phyloP scores from a whole-genome alignment of 805 yeast genomes.

The Pichia gijzeniarum region DNA sequence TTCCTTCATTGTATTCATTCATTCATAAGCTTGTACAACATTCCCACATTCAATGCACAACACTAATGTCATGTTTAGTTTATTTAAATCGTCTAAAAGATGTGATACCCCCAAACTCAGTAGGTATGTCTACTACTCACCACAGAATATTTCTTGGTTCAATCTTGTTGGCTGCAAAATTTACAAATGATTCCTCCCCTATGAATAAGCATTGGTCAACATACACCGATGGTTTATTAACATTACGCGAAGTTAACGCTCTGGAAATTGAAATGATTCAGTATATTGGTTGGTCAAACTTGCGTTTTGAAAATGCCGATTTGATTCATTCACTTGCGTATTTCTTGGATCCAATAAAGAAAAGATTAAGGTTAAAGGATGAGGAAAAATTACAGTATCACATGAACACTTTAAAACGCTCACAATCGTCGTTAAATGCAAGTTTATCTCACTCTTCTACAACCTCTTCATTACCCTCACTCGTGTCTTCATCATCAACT shows the following conservation, averaged over 20 bases:
- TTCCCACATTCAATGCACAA: conserved; percentile 92
- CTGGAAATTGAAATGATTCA: conserved; percentile 84
- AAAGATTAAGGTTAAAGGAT: conserved; percentile 30
- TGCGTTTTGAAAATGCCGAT: conserved; percentile 65
- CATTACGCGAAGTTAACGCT: conserved; percentile 75
- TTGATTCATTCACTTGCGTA: conserved; percentile 64
- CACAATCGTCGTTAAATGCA: background rate
- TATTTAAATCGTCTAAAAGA: conserved; percentile 73
- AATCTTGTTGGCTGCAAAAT: conserved; percentile 85
- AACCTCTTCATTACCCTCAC: conserved; percentile 14
- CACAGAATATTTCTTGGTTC: conserved; percentile 91
- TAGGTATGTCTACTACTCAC: conserved; percentile 88
- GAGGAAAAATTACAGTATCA: conserved; percentile 13
- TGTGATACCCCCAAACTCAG: conserved; percentile 77
- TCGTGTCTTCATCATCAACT: conserved; percentile 12
- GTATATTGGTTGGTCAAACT: conserved; percentile 74
- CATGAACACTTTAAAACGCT: background rate
- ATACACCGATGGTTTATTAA: conserved; percentile 81
- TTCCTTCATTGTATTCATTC: conserved; percentile 52
- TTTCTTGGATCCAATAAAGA: conserved; percentile 69
- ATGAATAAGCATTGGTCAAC: conserved; percentile 94
- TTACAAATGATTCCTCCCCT: conserved; percentile 89
- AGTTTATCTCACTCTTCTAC: conserved; percentile 3
- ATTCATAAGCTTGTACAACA: conserved; percentile 66
- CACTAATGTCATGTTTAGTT: conserved; percentile 87